Base-by-base conservation (phyloP, 1,284 basidiomycete genomes). In the Baeospora myosura region DNA sequence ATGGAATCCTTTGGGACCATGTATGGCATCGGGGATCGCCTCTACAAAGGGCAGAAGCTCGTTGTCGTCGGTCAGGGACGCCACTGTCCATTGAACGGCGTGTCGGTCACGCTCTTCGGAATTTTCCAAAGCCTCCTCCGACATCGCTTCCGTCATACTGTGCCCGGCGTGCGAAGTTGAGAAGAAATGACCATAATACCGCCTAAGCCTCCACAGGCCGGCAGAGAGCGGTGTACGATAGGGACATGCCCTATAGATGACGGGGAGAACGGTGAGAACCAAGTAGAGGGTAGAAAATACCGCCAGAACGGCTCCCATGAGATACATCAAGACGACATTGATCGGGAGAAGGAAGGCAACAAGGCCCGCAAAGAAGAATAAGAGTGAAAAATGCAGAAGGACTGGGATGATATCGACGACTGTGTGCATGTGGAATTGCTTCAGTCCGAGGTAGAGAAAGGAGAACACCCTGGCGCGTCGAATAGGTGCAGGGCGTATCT, bases 361-460 rank as follows among this genome's bases (percentile, higher is more conserved):
- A 8, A 71, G 55, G 4, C 65, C 67, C 4, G 59, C 56, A 26
- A 68, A 63, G 45, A 69, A 69, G 1, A 69, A 52, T 21, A 66
- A 56, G 17, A 68, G 54, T 3, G 66, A 65, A 8, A 61, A 47
- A 45, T 69, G 67, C 8, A 71, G 53, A 4, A 71, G 57, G 22
- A 59, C 54, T 5, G 65, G 66, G 16, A 69, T 65, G 12, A 56
- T 46, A 36, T 64, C 61, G 3, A 66, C 64, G 7, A 67, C 52
- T 4, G 58, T 50, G 14, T 56, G 48, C 60, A 69, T 64, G 14
- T 53, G 51, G 43, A 64, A 69, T 28, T 49, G 49, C 17, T 55
- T 50, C 22, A 68, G 46, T 12, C 66, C 65, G 41, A 56, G 52
- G 40, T 59, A 57, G 4, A 66, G 52, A 45, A 61, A 66, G 5